Evolutionary conservation across 495 filamentous ascomycete genomes (phyloP), one percentile per base, ranked within the genome.

Genomic region (Penicillium chermesinum): DNA sequence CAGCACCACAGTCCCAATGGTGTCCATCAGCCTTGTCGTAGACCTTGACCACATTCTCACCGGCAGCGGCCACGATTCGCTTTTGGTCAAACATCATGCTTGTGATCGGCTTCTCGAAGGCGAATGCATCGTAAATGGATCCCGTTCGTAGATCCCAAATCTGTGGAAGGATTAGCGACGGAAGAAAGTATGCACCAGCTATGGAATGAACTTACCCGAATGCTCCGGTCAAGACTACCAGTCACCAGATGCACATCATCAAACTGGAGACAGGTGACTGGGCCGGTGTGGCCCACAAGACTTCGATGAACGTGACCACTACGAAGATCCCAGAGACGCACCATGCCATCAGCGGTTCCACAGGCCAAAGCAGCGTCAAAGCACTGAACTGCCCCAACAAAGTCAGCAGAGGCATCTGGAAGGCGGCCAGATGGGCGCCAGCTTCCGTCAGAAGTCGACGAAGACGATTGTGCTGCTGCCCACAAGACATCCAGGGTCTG

Each of bases 401-500:
- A 99, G 55, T 95, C 89, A 1, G 90, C 89, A 14, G 83, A 80
- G 6, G 78, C 76, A 65, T 87, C 82, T 21, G 82, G 74, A 34
- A 75, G 49, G 33, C 81, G 77, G 27, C 82, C 82, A 1, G 82
- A 63, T 13, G 75, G 71, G 48, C 82, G 72, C 67, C 82, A 83
- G 42, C 58, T 69, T 12, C 74, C 72, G 18, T 67, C 67, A 67
- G 71, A 77, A 76, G 89, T 50, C 7, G 76, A 77, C 22, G 88
- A 81, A 7, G 85, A 87, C 19, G 89, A 89, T 64, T 97, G 94
- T 2, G 93, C 90, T 1, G 93, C 89, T 3, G 93, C 93, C 93
- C 93, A 99, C 54, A 99, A 83, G n/a, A 99, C 91, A 67, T 99
- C 93, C 20, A 99, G 73, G 1, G 93, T 99, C 68, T 99, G 93